Percentiles rank a stretch among this genome's conserved stretches.
Conservation (phyloP, 2,329 filamentous ascomycete genomes). For the Ophiosphaerella korrae region DNA sequence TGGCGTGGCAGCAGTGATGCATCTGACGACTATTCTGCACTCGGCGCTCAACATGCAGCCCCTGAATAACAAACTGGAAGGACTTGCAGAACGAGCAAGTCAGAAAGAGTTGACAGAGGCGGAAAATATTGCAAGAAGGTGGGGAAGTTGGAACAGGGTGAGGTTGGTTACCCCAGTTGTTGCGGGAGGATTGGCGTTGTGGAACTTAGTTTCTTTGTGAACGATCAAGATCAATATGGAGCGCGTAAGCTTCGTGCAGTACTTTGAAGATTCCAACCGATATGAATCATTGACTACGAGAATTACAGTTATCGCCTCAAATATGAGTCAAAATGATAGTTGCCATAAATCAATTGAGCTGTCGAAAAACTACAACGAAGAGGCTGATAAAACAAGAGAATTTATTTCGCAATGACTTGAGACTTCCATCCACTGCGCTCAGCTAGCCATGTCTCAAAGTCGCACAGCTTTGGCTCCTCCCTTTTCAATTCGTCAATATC, state of each 20-base stretch:
- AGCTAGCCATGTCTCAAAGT: slow-evolving; percentile 56
- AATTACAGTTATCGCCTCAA: too few species aligned
- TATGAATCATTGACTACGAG: too few species aligned
- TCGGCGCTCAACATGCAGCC: slow-evolving; percentile 59
- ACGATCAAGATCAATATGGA: not conserved
- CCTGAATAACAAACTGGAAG: slow-evolving; percentile 55
- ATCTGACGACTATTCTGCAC: slow-evolving; percentile 56
- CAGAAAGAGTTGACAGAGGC: slow-evolving; percentile 41
- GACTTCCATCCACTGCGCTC: slow-evolving; percentile 53
- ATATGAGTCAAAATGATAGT: too few species aligned
- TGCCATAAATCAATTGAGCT: not conserved
- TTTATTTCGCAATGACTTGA: slow-evolving; percentile 18
- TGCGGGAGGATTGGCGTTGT: slow-evolving; percentile 41
- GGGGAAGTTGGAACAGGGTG: slow-evolving; percentile 45
- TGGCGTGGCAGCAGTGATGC: slow-evolving; percentile 51
- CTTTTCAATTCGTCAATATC: slow-evolving; percentile 52
- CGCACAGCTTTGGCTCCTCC: slow-evolving; percentile 53
- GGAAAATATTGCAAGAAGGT: slow-evolving; percentile 40
- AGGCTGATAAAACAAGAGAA: too few species aligned
- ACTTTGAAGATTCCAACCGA: too few species aligned
- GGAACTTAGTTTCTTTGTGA: slow-evolving; percentile 32
- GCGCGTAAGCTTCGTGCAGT: too few species aligned
- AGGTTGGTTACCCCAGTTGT: slow-evolving; percentile 43
- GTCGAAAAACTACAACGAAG: too few species aligned
- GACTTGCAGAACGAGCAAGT: slow-evolving; percentile 40